Evolutionary conservation across 257 asterid species (phyloP).

Genomic region (Sherardia arvensis): DNA sequence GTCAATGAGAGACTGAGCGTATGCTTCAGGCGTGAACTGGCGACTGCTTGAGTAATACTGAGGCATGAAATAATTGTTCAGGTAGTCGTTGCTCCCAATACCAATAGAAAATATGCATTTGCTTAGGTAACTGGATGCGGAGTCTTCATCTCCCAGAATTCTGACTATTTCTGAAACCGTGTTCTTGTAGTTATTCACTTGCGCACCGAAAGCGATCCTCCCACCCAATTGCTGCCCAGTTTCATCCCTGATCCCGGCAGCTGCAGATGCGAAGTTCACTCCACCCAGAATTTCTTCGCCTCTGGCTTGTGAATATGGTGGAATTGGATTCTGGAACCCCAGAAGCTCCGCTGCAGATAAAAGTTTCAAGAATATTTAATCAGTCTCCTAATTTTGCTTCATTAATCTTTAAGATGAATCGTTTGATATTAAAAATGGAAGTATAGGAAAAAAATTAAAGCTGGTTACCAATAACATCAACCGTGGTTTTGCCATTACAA

Average conservation of each 20-base stretch:
- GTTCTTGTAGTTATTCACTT: constrained; percentile 67
- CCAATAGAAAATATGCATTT: constrained; percentile 36
- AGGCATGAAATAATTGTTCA: constrained; percentile 51
- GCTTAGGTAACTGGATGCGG: constrained; percentile 34
- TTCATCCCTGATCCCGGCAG: constrained; percentile 77
- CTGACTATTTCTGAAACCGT: constrained; percentile 53
- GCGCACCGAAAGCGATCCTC: constrained; percentile 47
- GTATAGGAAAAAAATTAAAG: background rate
- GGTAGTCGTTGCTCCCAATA: constrained; percentile 51
- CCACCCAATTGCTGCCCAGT: constrained; percentile 80
- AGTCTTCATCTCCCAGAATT: constrained; percentile 29
- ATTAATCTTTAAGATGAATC: no score
- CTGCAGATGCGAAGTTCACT: constrained; percentile 80
- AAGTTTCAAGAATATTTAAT: background rate
- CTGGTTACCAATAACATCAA: constrained; percentile 28
- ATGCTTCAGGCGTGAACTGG: constrained; percentile 10
- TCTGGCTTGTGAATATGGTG: constrained; percentile 46
- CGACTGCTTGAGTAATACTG: constrained; percentile 24
- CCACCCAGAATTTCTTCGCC: constrained; percentile 57
- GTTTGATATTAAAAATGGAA: no score
- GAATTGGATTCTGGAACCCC: constrained; percentile 54
- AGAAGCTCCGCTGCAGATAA: constrained; percentile 55
- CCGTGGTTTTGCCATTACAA: constrained; percentile 33
- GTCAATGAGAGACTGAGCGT: background rate
- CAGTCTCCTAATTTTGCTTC: no score